These are phyloP conservation scores for Picea engelmannii DNA, from an alignment of 83 land plant species.

Conservation along the genomic window DNA sequence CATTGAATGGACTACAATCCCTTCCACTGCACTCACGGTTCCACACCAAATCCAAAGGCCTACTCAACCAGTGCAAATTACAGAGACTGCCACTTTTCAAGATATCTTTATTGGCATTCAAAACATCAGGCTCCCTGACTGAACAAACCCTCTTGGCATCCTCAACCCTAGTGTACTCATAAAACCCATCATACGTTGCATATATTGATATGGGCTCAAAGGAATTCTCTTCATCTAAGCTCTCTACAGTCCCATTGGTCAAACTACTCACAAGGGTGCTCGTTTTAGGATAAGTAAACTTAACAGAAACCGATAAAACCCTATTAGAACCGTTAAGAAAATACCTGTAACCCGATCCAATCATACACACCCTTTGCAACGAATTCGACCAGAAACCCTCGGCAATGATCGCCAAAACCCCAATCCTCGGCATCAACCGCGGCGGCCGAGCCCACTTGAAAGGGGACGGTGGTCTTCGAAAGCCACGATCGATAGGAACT, in stretches of 20 bases:
- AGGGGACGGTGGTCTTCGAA: too few species aligned
- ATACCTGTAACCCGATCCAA: conserved; percentile 40
- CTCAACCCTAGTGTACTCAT: conserved; percentile 29
- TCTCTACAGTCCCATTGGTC: conserved; percentile 45
- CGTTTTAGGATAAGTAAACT: conserved; percentile 32
- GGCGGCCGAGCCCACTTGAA: conserved; percentile 14
- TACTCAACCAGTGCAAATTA: neutral
- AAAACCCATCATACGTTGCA: conserved; percentile 20
- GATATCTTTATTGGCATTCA: conserved; percentile 15
- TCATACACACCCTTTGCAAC: conserved; percentile 44
- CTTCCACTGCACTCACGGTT: conserved; percentile 25
- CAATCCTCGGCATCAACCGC: conserved; percentile 3
- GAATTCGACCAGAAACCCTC: conserved; percentile 46
- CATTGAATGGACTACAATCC: conserved; percentile 38
- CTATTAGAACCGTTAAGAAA: conserved; percentile 16
- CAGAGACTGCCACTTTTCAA: neutral
- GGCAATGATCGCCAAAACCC: conserved; percentile 2
- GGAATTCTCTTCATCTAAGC: conserved; percentile 19
- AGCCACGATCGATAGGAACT: neutral
- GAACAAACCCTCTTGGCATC: conserved; percentile 16
- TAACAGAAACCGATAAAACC: conserved; percentile 31
- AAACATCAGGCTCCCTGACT: conserved; percentile 6
- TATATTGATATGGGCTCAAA: conserved; percentile 28
- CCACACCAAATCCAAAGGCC: conserved; percentile 35
- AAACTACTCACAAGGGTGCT: conserved; percentile 28